Conservation (phyloP, 495 filamentous ascomycete genomes). For the Jackrogersella minutella region DNA sequence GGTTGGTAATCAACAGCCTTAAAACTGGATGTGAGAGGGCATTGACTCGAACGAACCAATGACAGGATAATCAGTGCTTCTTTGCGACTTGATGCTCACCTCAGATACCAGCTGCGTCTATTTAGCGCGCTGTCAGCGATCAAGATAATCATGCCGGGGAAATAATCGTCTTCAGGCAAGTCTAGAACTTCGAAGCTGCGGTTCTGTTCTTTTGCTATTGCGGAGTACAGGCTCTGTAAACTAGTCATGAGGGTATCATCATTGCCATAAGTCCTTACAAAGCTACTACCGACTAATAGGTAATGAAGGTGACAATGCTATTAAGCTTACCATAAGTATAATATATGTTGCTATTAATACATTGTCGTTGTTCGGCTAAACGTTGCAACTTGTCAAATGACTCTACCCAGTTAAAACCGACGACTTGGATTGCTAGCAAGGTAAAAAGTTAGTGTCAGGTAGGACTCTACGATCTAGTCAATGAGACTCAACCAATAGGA, state of each 20-base stretch:
- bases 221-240: not conserved
- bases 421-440: not conserved
- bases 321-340: not conserved
- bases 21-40: not conserved
- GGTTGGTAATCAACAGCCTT: not conserved
- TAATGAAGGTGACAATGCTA: not conserved
- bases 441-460: not conserved
- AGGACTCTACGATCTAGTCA: not conserved
- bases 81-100: constrained; percentile 20
- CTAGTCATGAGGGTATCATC: not conserved
- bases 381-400: not conserved
- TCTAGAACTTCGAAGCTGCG: not conserved
- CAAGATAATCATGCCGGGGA: not conserved
- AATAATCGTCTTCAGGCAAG: not conserved
- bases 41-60: constrained; percentile 6
- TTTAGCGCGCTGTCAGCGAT: not conserved
- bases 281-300: not conserved
- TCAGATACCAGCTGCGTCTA: constrained; percentile 15
- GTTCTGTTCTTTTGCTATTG: not conserved
- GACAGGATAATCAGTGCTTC: not conserved
- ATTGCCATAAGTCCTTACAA: not conserved
- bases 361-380: not conserved
- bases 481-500: not conserved
- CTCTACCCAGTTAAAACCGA: not conserved
- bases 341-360: not conserved